Evolutionary conservation across 2,329 filamentous ascomycete genomes (phyloP), one percentile per base, ranked within the genome.

Genomic region (Colletotrichum limetticola): DNA sequence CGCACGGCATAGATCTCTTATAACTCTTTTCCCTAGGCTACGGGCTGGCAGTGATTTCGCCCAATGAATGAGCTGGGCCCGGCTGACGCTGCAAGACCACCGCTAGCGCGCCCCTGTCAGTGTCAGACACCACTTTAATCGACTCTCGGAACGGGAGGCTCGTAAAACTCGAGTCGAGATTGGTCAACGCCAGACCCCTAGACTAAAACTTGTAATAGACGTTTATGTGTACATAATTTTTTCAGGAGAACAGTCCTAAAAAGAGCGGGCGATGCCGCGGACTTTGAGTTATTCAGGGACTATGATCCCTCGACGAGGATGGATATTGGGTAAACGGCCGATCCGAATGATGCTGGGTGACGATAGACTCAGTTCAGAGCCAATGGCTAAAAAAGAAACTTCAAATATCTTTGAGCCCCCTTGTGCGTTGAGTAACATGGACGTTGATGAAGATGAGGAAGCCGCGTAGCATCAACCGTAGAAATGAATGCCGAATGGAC

Each of bases 1-100:
- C 84, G 88, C 71, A 84, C 86, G 79, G 87, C 83, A 83, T 87
- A 82, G 78, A 70, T 32, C 6, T 37, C 53, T 26, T 61, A 68
- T 66, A 57, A 22, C 19, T 28, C 58, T 28, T 56, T 56, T 24
- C 37, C 30, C 9, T 8, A 35, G 55, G 56, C 60, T 28, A 57
- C 19, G 26, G 56, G 37, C n/a, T 65, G 35, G 28, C 30, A 66
- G 26, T 22, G 49, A 22, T 19, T 19, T 30, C 56, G 53, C 53
- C 67, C 35, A 61, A 66, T 58, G 56, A 61, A 37, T 64, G 46
- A 60, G 32, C 46, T 49, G 24, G 37, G 28, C 35, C 16, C 60
- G n/a, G 56, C 16, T 42, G 66, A 52, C 49, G 53, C 30, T 46
- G 46, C 53, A 46, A 46, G 42, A 69, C 61, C 46, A 19, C 66